These are phyloP conservation scores for Lactarius indigo DNA, from an alignment of 768 basidiomycete genomes.

Conservation along the genomic window DNA sequence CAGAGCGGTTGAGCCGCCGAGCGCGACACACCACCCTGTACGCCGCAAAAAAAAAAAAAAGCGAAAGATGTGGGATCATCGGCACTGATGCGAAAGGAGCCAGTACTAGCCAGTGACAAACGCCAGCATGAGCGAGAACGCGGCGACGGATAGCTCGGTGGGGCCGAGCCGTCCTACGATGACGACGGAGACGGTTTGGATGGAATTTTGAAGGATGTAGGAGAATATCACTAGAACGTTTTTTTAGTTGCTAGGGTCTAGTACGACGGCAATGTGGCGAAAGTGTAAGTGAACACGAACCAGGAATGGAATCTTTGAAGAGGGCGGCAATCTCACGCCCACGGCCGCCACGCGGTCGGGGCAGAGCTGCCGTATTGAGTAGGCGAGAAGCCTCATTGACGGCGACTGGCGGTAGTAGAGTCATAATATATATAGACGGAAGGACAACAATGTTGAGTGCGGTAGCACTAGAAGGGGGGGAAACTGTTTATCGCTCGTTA, in stretches of 20 bases:
- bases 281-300: slow-evolving; percentile 1
- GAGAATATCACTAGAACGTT: slow-evolving; percentile 53
- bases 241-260: background rate
- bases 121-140: slow-evolving; percentile 73
- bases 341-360: slow-evolving; percentile 20
- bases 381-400: slow-evolving; percentile 7
- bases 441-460: background rate
- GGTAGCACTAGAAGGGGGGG: background rate
- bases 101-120: slow-evolving; percentile 70
- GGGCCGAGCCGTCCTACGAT: slow-evolving; percentile 67
- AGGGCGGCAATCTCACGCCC: slow-evolving; percentile 22
- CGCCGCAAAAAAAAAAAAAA: slow-evolving; percentile 21
- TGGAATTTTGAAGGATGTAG: slow-evolving; percentile 70
- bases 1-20: slow-evolving; percentile 75
- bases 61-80: slow-evolving; percentile 45
- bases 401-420: background rate
- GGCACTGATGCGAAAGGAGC: slow-evolving; percentile 26
- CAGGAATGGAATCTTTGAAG: slow-evolving; percentile 22
- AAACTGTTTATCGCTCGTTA: slow-evolving; percentile 11
- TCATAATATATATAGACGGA: background rate
- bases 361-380: slow-evolving; percentile 17
- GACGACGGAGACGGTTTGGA: slow-evolving; percentile 62
- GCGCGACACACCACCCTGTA: slow-evolving; percentile 71
- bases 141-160: slow-evolving; percentile 64
- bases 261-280: background rate